Base-by-base conservation (phyloP, 2,329 filamentous ascomycete genomes). In the Exophiala sp. region DNA sequence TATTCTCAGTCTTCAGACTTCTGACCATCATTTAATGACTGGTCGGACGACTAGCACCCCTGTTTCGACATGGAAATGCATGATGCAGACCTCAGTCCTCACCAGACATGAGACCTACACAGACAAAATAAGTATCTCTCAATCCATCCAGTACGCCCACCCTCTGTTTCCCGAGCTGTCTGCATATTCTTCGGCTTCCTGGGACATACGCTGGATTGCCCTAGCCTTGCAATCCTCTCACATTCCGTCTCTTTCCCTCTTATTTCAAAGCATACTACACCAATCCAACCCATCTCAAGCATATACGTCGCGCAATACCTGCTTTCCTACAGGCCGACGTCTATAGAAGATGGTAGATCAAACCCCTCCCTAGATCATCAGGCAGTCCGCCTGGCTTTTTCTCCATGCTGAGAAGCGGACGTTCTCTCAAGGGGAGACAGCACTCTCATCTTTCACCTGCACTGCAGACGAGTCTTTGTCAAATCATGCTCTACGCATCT, bases 311-410 rank as follows among this genome's bases (percentile, higher is more conserved):
- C 45, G 52, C 29, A 44, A 51, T 16, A 43, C 52, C 58, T 48
- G 41, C 43, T 48, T 56, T 52, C 53, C 64, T 52, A 66, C 70
- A 65, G 66, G 63, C 64, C 62, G 66, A 66, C 65, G 68, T 69
- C 72, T 74, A 74, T 72, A 74, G 66, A 65, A 64, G 70, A 71
- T 74, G 72, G 72, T 54, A 74, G 59, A 74, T 66, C 48, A 63
- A 16, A 34, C 19, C 60, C 44, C 43, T 56, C 62, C 53, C 57
- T 56, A 54, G 57, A 58, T 60, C 52, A 52, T 59, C 59, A 60
- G 57, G 58, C 58, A 60, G 57, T 61, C 59, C 59, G 55, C 49
- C 41, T 48, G 44, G 46, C 45, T 39, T 41, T 46, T 47, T 43
- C 27, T 52, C 42, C 22, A 37, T 54, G 43, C 50, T 50, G 49